These are phyloP conservation scores for Fraxinus albicans DNA, from an alignment of 305 asterid genomes.

Conservation along the genomic window DNA sequence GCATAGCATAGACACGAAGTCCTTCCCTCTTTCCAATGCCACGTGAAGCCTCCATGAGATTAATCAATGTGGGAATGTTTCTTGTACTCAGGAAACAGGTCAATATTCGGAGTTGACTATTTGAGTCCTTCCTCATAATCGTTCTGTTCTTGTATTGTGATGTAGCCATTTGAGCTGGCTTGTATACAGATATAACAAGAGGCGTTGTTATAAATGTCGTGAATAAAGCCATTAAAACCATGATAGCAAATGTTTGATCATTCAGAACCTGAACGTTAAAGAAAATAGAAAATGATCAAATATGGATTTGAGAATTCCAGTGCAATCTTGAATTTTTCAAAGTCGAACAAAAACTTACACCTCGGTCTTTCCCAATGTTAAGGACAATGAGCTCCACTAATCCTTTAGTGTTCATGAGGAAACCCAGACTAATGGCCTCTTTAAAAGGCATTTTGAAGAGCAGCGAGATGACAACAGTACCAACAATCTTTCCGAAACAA, in stretches of 20 bases:
- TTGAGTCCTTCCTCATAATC: conserved; percentile 48
- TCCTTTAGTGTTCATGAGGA: conserved; percentile 90
- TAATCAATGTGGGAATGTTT: conserved; percentile 63
- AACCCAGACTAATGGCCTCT: conserved; percentile 70
- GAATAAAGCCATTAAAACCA: conserved; percentile 89
- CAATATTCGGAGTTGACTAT: conserved; percentile 54
- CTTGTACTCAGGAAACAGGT: conserved; percentile 69
- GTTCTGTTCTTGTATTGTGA: conserved; percentile 62
- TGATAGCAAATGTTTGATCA: conserved; percentile 79
- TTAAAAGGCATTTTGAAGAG: conserved; percentile 50
- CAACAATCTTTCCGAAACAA: conserved; percentile 76
- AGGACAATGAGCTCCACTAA: conserved; percentile 90
- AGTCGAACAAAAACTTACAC: conserved; percentile 35
- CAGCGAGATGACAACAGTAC: conserved; percentile 57
- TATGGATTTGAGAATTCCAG: conserved; percentile 1
- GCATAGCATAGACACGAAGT: conserved; percentile 81
- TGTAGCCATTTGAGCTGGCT: conserved; percentile 58
- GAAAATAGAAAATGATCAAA: conserved; percentile 1
- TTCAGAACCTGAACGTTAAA: conserved; percentile 57
- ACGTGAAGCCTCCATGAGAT: conserved; percentile 79
- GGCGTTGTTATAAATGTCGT: conserved; percentile 89
- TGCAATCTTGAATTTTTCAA: not conserved
- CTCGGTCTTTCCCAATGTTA: conserved; percentile 84
- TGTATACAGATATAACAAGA: conserved; percentile 51
- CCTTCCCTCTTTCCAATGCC: conserved; percentile 62